Conservation (phyloP, 495 filamentous ascomycete genomes). For the Neurospora sp. region DNA sequence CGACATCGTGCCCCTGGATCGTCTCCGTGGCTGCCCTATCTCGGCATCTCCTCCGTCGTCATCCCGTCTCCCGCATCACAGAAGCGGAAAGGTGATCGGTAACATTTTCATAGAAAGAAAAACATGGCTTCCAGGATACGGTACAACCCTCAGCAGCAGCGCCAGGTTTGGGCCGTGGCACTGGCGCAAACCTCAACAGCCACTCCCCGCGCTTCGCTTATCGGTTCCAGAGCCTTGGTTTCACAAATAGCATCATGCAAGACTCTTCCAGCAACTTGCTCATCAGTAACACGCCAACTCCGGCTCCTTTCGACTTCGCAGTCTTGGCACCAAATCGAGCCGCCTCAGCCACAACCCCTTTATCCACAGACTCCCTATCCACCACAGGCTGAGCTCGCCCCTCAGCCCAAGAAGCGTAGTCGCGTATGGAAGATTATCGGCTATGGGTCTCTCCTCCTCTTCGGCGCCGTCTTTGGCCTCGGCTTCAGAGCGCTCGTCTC, state of each 20-base stretch:
- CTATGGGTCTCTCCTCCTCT: conserved; percentile 26
- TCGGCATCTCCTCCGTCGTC: not conserved
- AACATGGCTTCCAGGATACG: not conserved
- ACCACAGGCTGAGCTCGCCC: not conserved
- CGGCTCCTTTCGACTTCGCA: conserved; percentile 2
- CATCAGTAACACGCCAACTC: not conserved
- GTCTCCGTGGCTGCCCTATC: not conserved
- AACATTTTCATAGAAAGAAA: not conserved
- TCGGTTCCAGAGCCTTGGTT: not conserved
- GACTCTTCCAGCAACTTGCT: not conserved
- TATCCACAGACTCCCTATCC: not conserved
- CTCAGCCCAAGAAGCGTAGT: not conserved
- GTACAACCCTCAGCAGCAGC: not conserved
- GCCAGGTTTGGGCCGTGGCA: not conserved
- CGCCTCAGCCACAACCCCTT: not conserved
- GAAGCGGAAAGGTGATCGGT: not conserved
- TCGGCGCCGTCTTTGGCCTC: conserved; percentile 27
- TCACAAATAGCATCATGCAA: not conserved
- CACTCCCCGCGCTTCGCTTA: not conserved
- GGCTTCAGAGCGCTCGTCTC: conserved; percentile 22
- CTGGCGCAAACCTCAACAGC: not conserved
- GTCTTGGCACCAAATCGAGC: not conserved
- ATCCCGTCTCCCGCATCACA: not conserved
- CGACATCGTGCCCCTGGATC: not conserved
- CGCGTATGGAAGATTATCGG: conserved; percentile 4